phyloP scores from a whole-genome alignment of 1,284 basidiomycete genomes.

The Exobasidium rhododendri region DNA sequence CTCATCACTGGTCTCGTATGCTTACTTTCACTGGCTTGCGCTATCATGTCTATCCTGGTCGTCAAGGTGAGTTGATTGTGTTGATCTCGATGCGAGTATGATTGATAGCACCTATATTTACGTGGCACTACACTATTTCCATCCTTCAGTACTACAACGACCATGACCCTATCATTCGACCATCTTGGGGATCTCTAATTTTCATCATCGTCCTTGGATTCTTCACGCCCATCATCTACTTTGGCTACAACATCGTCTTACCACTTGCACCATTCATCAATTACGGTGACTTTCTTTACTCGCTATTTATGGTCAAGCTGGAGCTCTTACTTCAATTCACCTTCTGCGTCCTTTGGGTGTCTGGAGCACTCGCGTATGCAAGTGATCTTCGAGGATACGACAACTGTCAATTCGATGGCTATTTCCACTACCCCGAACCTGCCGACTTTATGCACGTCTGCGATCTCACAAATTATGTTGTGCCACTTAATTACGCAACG shows the following conservation, averaged over 20 bases:
- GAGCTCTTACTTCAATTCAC: constrained; percentile 54
- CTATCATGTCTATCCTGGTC: constrained; percentile 48
- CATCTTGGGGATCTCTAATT: constrained; percentile 56
- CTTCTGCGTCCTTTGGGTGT: constrained; percentile 55
- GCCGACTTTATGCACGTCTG: constrained; percentile 53
- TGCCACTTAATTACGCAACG: constrained; percentile 53
- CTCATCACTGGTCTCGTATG: constrained; percentile 49
- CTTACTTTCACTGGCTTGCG: constrained; percentile 39
- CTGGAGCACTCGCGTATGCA: constrained; percentile 54
- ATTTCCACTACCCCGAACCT: constrained; percentile 55
- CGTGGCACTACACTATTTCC: too few relatives aligned
- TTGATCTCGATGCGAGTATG: too few relatives aligned
- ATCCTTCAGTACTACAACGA: constrained; percentile 54
- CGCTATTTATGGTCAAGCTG: constrained; percentile 51
- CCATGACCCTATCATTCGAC: constrained; percentile 53
- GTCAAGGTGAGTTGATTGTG: constrained; percentile 14
- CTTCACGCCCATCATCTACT: constrained; percentile 52
- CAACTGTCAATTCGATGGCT: constrained; percentile 55
- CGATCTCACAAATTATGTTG: constrained; percentile 53
- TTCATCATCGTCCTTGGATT: constrained; percentile 55
- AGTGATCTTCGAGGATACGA: constrained; percentile 53
- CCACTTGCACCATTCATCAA: constrained; percentile 52
- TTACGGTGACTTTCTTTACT: constrained; percentile 51
- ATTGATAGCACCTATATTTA: too few relatives aligned
- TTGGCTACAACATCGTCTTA: constrained; percentile 54